Conservation (phyloP, 108 stramenopile genomes). For the Fistulifera pelliculosa region DNA sequence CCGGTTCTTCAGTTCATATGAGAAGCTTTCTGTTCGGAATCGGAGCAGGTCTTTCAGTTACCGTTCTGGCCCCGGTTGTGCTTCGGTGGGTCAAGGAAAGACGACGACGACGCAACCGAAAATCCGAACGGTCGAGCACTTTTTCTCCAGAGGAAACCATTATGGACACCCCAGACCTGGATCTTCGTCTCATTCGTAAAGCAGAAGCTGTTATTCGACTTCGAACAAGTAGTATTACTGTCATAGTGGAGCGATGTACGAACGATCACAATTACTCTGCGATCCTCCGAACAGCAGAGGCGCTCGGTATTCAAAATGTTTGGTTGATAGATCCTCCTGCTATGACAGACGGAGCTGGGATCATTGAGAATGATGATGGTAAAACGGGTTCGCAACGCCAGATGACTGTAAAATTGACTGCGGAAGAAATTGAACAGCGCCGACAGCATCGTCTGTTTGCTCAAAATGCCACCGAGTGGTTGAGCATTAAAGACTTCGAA, state of each 20-base stretch:
- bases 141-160: conserved; percentile 5
- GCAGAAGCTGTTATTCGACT: conserved; percentile 74
- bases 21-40: too few relatives aligned
- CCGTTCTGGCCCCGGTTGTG: too few relatives aligned
- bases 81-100: too few relatives aligned
- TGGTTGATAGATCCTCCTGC: conserved; percentile 68
- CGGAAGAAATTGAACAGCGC: conserved; percentile 53
- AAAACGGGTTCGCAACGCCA: background rate
- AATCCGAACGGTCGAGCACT: too few relatives aligned
- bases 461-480: conserved; percentile 80
- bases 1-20: too few relatives aligned
- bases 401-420: background rate
- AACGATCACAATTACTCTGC: conserved; percentile 82
- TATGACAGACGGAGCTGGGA: conserved; percentile 8
- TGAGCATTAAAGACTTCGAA: conserved; percentile 63
- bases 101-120: too few relatives aligned
- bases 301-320: conserved; percentile 77
- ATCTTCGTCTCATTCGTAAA: conserved; percentile 75
- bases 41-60: too few relatives aligned
- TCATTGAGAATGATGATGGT: conserved; percentile 2
- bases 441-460: conserved; percentile 77
- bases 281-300: conserved; percentile 71
- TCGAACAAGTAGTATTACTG: conserved; percentile 61
- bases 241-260: conserved; percentile 77
- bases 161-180: conserved; percentile 54